Base-by-base conservation (phyloP, 768 basidiomycete genomes). In the Cystofilobasidium macerans region DNA sequence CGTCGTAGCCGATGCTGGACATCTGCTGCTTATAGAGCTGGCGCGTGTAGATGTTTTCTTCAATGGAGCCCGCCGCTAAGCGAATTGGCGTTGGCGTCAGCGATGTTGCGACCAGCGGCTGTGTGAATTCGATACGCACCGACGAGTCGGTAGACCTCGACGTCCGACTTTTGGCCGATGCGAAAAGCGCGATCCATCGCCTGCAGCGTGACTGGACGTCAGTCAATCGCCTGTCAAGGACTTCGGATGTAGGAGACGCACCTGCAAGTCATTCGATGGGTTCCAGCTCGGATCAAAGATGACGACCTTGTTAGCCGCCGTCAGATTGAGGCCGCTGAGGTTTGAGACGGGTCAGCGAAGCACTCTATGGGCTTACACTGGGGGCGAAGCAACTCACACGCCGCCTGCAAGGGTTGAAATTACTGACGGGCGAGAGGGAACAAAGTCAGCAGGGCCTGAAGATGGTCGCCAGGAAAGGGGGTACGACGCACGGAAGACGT, bases 21-120 rank as follows among this genome's bases (percentile, higher is more conserved):
- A 89, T 87, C 73, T 93, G 91, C 69, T 91, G 89, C 73, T 93
- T 93, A 77, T 92, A 92, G 26, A 94, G 82, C 72, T 93, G 90
- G 16, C 89, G 83, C 28, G 33, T 5, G 42, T 59, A 61, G 36
- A 67, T 67, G 51, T 30, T 61, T 51, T 61, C 60, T 43, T 67
- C 65, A 40, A 67, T 67, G 1, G 88, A 88, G 3, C 91, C 90
- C 3, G 89, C 88, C 0, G 87, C 22, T 54, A 14, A 13, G 16
- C 8, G 13, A 5, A 18, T 14, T 2, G 26, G 26, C 28, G 30
- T 3, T 12, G 51, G 28, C 48, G 51, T 54, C 51, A 54, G 51
- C 30, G 13, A 8, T 5, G 24, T n/a, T 53, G 24, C 24, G 24
- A 9, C 8, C 30, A 26, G 30, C 26, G 5, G 12, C 6, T 26